These are phyloP conservation scores for Coprinopsis cinerea DNA, from an alignment of 768 basidiomycete genomes.

Conservation along the genomic window DNA sequence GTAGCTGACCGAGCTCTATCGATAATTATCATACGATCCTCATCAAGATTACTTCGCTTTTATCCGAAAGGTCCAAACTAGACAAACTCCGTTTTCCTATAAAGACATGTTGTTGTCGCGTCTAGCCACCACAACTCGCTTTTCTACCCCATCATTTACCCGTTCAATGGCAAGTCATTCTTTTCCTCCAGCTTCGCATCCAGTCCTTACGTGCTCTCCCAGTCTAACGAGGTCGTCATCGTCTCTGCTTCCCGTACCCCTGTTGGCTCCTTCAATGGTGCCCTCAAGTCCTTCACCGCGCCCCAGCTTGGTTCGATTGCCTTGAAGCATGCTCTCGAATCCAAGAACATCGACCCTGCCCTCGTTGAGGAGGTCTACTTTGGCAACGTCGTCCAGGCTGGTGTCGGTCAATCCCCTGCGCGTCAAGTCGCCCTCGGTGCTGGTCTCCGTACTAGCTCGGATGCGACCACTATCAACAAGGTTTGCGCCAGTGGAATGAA, in stretches of 20 bases:
- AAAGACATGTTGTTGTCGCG: constrained; percentile 43
- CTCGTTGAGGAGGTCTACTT: constrained; percentile 94
- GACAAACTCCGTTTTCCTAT: constrained; percentile 14
- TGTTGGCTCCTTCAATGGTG: constrained; percentile 87
- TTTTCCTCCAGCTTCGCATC: constrained; percentile 4
- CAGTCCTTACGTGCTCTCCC: constrained; percentile 14
- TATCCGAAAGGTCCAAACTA: constrained; percentile 17
- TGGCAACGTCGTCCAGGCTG: constrained; percentile 96
- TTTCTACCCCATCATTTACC: constrained; percentile 30
- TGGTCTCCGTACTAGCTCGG: constrained; percentile 79
- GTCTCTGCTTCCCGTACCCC: constrained; percentile 92
- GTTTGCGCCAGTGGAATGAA: constrained; percentile 99
- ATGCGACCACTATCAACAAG: constrained; percentile 99
- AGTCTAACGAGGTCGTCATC: constrained; percentile 81
- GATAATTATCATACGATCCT: constrained; percentile 36
- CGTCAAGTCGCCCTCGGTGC: constrained; percentile 91
- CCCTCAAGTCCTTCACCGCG: constrained; percentile 83
- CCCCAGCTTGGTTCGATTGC: constrained; percentile 86
- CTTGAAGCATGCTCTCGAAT: constrained; percentile 84
- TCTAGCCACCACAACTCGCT: constrained; percentile 34
- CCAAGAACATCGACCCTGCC: constrained; percentile 73
- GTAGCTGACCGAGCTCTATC: constrained; percentile 12
- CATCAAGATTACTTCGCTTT: constrained; percentile 20
- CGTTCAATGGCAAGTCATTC: constrained; percentile 46
- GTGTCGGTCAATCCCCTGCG: constrained; percentile 96